Evolutionary conservation across 2,329 filamentous ascomycete genomes (phyloP).

Genomic region (Aspergillus ochraceus): DNA sequence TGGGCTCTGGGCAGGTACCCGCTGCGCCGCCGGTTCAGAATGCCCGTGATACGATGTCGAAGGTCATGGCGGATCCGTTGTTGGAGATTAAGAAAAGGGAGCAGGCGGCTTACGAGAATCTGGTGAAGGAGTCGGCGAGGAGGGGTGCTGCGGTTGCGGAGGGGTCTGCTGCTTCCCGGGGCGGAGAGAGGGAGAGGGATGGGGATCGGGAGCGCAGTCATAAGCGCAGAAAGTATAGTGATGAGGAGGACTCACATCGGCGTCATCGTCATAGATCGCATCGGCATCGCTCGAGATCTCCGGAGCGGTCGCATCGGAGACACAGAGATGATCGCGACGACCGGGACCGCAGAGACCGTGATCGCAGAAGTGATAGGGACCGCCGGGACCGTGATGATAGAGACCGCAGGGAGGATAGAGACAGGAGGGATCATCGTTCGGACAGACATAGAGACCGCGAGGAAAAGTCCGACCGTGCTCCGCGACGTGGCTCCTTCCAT

Average conservation of each 20-base stretch:
- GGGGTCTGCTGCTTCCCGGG: not conserved
- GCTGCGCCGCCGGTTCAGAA: conserved; percentile 57
- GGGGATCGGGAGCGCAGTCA: conserved; percentile 19
- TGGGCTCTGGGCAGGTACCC: conserved; percentile 20
- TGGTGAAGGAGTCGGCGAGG: conserved; percentile 46
- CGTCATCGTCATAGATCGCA: conserved; percentile 24
- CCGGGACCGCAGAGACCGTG: conserved; percentile 19
- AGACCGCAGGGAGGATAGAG: conserved; percentile 20
- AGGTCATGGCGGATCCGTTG: conserved; percentile 87
- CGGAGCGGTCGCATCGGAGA: conserved; percentile 23
- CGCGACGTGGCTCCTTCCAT: conserved; percentile 18
- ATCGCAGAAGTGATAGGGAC: conserved; percentile 19
- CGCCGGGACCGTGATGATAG: conserved; percentile 21
- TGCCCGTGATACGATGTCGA: conserved; percentile 77
- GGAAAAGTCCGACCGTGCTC: conserved; percentile 23
- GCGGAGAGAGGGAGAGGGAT: conserved; percentile 17
- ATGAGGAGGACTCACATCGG: conserved; percentile 25
- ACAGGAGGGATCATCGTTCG: conserved; percentile 18
- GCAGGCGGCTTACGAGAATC: conserved; percentile 70
- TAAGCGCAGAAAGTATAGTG: conserved; percentile 24
- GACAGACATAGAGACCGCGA: conserved; percentile 21
- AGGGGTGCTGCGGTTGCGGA: conserved; percentile 20
- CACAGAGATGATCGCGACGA: conserved; percentile 26
- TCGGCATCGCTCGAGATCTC: conserved; percentile 24
- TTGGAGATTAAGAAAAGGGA: conserved; percentile 92